A percentile compares a stretch with the other conserved stretches of the same genome.
phyloP scores from a whole-genome alignment of 2,329 filamentous ascomycete species.

The Diplodia scrobiculata region DNA sequence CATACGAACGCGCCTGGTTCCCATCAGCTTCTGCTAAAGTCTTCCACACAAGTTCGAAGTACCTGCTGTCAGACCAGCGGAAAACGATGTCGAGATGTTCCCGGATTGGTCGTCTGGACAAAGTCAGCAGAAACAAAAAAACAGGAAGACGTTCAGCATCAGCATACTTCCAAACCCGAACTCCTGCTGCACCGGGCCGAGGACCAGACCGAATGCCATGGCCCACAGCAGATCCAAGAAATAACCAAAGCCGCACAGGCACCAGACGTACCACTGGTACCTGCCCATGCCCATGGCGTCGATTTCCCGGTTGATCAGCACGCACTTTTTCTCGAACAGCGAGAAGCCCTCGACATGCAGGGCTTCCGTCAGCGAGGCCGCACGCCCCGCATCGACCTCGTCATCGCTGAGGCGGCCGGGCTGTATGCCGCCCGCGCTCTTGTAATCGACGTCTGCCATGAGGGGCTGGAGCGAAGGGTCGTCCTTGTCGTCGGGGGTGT shows the following conservation, averaged over 20 bases:
- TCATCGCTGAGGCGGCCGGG: not conserved
- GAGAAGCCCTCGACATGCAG: slow-evolving; percentile 35
- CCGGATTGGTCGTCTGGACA: slow-evolving; percentile 44
- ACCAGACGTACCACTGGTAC: slow-evolving; percentile 59
- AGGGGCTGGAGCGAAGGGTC: slow-evolving; percentile 10
- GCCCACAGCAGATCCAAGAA: slow-evolving; percentile 61
- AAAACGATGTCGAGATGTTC: slow-evolving; percentile 60
- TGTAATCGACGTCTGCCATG: slow-evolving; percentile 18
- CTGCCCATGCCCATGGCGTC: slow-evolving; percentile 57
- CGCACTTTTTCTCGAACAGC: slow-evolving; percentile 50
- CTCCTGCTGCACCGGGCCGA: slow-evolving; percentile 59
- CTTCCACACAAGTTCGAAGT: not conserved
- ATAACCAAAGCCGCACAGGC: slow-evolving; percentile 58
- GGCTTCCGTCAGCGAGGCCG: slow-evolving; percentile 9
- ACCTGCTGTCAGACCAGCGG: slow-evolving; percentile 54
- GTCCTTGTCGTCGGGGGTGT: not conserved
- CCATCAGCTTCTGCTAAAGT: not conserved
- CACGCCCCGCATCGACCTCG: not conserved
- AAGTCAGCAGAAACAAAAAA: not conserved
- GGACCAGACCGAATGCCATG: slow-evolving; percentile 59
- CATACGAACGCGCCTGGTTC: slow-evolving; percentile 52
- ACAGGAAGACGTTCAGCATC: not conserved
- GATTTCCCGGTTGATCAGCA: slow-evolving; percentile 53
- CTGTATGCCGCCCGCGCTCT: slow-evolving; percentile 9
- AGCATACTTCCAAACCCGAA: slow-evolving; percentile 51